Conservation (phyloP, 2,329 filamentous ascomycete genomes). For the Dactylonectria macrodidyma region DNA sequence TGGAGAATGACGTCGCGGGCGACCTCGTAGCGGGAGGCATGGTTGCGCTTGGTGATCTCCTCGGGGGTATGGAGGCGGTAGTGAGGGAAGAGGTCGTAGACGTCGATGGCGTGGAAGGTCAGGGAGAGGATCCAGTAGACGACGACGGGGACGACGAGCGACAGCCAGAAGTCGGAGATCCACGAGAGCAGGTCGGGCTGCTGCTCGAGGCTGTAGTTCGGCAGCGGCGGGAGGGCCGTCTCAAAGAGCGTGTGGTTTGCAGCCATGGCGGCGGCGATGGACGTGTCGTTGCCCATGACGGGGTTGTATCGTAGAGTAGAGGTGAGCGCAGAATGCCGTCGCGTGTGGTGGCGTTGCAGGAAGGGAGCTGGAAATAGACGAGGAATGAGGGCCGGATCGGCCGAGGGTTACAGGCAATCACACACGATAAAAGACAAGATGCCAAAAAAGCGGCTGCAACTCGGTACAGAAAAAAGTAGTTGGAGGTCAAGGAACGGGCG, state of each 20-base stretch:
- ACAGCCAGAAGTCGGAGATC: constrained; percentile 85
- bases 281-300: constrained; percentile 59
- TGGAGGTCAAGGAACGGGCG: constrained; percentile 25
- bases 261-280: constrained; percentile 57
- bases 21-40: constrained; percentile 87
- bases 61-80: constrained; percentile 96
- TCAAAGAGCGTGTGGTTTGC: constrained; percentile 70
- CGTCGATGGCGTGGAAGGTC: constrained; percentile 90
- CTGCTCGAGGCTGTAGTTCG: constrained; percentile 81
- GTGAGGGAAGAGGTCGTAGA: constrained; percentile 87
- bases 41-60: constrained; percentile 89
- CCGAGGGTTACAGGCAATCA: background rate
- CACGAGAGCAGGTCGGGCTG: constrained; percentile 81
- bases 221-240: constrained; percentile 81
- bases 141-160: constrained; percentile 81
- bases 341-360: constrained; percentile 21
- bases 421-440: background rate
- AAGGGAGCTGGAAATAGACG: constrained; percentile 29
- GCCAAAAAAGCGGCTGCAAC: constrained; percentile 17
- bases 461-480: constrained; percentile 26
- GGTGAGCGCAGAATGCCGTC: background rate
- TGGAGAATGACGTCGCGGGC: constrained; percentile 93
- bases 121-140: constrained; percentile 92
- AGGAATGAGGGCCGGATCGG: constrained; percentile 20
- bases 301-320: constrained; percentile 15